These are phyloP conservation scores for Styphnolobium japonicum DNA, from an alignment of 306 rosid species.

Conservation along the genomic window DNA sequence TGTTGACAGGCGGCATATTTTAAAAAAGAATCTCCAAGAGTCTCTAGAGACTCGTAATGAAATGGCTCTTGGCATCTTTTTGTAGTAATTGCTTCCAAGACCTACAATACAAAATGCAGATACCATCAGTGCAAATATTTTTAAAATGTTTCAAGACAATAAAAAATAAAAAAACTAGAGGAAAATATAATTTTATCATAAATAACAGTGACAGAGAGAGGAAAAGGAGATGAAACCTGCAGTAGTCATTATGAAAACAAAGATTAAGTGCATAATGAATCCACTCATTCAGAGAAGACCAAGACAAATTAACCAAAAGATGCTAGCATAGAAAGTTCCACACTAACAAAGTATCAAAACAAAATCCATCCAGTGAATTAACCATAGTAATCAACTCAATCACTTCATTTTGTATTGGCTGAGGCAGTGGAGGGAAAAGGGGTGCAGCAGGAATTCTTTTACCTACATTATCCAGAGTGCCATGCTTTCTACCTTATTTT, in stretches of 20 bases:
- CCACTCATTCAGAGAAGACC: not conserved
- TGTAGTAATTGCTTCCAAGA: conserved; percentile 85
- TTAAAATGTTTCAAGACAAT: not conserved
- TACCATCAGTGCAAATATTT: not conserved
- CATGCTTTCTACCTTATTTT: not conserved
- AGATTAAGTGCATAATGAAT: not conserved
- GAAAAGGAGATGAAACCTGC: not conserved
- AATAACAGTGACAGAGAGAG: not conserved
- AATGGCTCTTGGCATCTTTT: conserved; percentile 69
- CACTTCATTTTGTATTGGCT: not conserved
- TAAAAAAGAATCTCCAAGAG: conserved; percentile 92
- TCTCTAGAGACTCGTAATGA: conserved; percentile 82
- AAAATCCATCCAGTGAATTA: too few species aligned
- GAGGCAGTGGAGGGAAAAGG: not conserved
- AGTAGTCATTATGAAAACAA: not conserved
- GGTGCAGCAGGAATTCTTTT: not conserved
- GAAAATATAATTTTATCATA: not conserved
- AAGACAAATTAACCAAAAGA: not conserved
- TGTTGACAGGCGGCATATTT: conserved; percentile 76
- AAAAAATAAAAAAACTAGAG: not conserved
- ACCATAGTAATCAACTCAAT: too few species aligned
- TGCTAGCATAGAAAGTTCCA: not conserved
- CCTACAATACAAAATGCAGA: conserved; percentile 39
- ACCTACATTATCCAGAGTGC: not conserved
- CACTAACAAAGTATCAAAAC: not conserved